Percentiles rank a stretch among this genome's conserved stretches.
Conservation (phyloP, 208 protist species). For the Angomonas ambiguus region DNA sequence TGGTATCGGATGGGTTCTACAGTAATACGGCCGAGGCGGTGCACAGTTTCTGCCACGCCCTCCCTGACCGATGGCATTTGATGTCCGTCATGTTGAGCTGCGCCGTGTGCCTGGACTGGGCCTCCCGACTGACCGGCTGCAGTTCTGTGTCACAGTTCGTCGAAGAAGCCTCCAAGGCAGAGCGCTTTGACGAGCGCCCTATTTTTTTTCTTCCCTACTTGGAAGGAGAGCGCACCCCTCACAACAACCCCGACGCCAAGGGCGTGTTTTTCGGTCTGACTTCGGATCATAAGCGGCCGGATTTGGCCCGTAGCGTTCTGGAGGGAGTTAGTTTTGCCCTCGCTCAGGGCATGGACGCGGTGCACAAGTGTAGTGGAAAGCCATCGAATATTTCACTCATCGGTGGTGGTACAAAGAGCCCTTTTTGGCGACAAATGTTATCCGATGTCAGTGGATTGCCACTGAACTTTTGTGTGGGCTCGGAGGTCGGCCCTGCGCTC, state of each 20-base stretch:
- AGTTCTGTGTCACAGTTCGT: constrained; percentile 52
- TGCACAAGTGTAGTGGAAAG: constrained; percentile 60
- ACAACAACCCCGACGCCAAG: constrained; percentile 76
- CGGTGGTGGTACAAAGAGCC: constrained; percentile 57
- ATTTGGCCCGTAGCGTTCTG: constrained; percentile 56
- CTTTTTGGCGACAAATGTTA: constrained; percentile 78
- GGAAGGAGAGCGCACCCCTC: constrained; percentile 61
- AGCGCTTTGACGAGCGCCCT: constrained; percentile 45
- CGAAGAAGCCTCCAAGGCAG: constrained; percentile 39
- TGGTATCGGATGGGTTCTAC: constrained; percentile 70
- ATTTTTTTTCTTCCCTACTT: constrained; percentile 74
- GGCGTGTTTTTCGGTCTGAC: constrained; percentile 78
- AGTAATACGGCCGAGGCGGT: constrained; percentile 73
- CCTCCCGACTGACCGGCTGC: constrained; percentile 58
- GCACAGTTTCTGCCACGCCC: constrained; percentile 77
- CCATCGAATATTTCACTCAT: constrained; percentile 59
- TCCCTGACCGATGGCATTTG: constrained; percentile 66
- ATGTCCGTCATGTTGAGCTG: constrained; percentile 84
- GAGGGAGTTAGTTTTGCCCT: constrained; percentile 76
- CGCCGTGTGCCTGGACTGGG: constrained; percentile 74
- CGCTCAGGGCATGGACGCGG: constrained; percentile 67
- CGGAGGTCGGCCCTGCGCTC: constrained; percentile 58
- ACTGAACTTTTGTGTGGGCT: constrained; percentile 65
- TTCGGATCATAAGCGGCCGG: constrained; percentile 44
- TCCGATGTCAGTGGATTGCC: constrained; percentile 54